A percentile compares a stretch with the other conserved stretches of the same genome.
Conservation (phyloP, 2,329 filamentous ascomycete genomes). For the Diaporthe vaccinii region DNA sequence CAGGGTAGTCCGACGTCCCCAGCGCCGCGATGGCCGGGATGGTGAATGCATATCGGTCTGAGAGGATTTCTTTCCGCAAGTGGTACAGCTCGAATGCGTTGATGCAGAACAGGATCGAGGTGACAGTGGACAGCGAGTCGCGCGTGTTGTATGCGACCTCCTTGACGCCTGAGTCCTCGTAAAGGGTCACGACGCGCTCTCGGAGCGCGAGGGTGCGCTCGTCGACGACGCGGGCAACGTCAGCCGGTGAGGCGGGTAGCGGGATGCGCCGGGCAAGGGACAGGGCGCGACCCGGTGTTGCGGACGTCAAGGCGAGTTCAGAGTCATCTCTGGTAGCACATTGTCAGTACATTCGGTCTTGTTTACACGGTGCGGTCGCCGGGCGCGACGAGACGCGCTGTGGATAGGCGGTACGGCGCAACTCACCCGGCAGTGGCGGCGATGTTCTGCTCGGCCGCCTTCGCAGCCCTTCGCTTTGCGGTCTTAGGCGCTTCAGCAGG, state of each 20-base stretch:
- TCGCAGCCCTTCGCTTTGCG: conserved; percentile 60
- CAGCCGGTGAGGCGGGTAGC: conserved; percentile 84
- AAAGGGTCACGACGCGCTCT: conserved; percentile 73
- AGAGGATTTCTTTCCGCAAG: conserved; percentile 78
- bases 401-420: neutral
- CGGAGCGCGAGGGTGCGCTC: conserved; percentile 76
- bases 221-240: conserved; percentile 83
- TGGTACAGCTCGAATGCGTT: conserved; percentile 78
- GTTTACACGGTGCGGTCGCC: conserved; percentile 6
- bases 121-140: conserved; percentile 78
- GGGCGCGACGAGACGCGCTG: conserved; percentile 33
- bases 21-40: conserved; percentile 73
- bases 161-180: conserved; percentile 75
- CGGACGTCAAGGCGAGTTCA: conserved; percentile 60
- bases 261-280: conserved; percentile 72
- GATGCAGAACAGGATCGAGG: conserved; percentile 77
- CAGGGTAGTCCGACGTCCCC: conserved; percentile 68
- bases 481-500: conserved; percentile 58
- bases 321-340: conserved; percentile 48
- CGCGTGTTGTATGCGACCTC: conserved; percentile 76
- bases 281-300: conserved; percentile 65
- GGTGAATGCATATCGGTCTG: conserved; percentile 79
- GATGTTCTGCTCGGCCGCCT: conserved; percentile 58
- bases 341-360: conserved; percentile 29
- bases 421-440: conserved; percentile 58